Percentiles rank a stretch among this genome's conserved stretches.
phyloP scores from a whole-genome alignment of 2,329 filamentous ascomycete genomes.

The Colletotrichum lindemuthianum region DNA sequence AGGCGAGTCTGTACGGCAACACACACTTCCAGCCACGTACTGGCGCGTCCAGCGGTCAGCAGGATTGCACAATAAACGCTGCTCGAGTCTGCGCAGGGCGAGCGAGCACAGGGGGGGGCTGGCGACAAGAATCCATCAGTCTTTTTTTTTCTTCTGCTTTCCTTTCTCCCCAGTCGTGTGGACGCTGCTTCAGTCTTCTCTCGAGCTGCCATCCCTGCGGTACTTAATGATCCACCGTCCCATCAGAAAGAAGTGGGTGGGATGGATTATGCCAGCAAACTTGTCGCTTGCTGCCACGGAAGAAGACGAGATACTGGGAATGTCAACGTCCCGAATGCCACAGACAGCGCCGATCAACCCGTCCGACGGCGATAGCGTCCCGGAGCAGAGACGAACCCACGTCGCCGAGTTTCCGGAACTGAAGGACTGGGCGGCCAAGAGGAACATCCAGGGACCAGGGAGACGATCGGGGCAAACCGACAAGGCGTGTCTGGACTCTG shows the following conservation, averaged over 20 bases:
- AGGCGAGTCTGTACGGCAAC: slow-evolving; percentile 4
- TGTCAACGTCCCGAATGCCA: neutral
- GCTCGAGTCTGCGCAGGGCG: neutral
- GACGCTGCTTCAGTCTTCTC: too few relatives aligned
- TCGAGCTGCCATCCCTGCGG: slow-evolving; percentile 4
- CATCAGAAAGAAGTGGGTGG: neutral
- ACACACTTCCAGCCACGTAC: slow-evolving; percentile 1
- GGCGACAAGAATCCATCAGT: slow-evolving; percentile 9
- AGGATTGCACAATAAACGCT: slow-evolving; percentile 3
- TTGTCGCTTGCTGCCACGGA: neutral
- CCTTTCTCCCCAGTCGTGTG: neutral
- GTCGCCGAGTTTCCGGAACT: neutral
- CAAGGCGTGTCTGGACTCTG: too few relatives aligned
- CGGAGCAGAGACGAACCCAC: neutral
- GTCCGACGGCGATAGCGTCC: neutral
- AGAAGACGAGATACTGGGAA: neutral
- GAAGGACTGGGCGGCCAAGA: too few relatives aligned
- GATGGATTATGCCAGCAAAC: neutral
- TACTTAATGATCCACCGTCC: slow-evolving; percentile 22
- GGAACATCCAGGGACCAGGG: too few relatives aligned
- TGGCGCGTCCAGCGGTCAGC: slow-evolving; percentile 15
- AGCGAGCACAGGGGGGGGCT: slow-evolving; percentile 10
- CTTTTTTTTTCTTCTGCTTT: neutral
- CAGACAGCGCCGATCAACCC: neutral
- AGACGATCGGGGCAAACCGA: too few relatives aligned